These are phyloP conservation scores for Tuber borchii DNA, from an alignment of 495 filamentous ascomycete species.

Conservation along the genomic window DNA sequence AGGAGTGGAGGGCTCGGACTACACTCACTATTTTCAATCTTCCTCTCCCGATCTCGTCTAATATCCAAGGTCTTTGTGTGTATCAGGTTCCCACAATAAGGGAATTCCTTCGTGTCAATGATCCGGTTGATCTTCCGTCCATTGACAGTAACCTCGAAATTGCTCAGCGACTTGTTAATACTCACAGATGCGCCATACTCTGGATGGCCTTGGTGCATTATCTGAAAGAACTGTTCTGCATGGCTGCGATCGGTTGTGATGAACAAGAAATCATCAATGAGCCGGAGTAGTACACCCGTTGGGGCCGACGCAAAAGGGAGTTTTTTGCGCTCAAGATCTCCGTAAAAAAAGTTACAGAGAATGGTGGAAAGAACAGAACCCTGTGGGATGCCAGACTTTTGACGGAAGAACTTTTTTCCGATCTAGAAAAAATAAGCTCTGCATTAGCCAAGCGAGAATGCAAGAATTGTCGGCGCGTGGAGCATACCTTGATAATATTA, in stretches of 20 bases:
- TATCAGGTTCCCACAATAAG: constrained; percentile 79
- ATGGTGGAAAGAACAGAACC: constrained; percentile 79
- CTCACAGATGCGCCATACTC: constrained; percentile 76
- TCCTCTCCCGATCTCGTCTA: constrained; percentile 53
- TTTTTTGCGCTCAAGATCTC: constrained; percentile 64
- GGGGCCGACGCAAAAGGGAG: constrained; percentile 57
- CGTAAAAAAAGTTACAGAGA: constrained; percentile 93
- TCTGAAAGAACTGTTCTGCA: constrained; percentile 62
- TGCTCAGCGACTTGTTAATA: constrained; percentile 70
- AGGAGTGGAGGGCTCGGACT: constrained; percentile 7
- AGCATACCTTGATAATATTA: constrained; percentile 63
- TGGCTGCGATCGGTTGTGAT: constrained; percentile 62
- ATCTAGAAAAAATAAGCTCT: constrained; percentile 44
- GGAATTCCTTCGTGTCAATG: constrained; percentile 54
- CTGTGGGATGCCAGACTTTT: constrained; percentile 85
- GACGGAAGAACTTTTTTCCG: constrained; percentile 81
- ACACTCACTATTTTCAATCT: constrained; percentile 45
- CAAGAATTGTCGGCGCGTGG: not conserved
- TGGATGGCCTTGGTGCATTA: constrained; percentile 71
- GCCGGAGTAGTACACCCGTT: constrained; percentile 63
- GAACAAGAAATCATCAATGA: constrained; percentile 89
- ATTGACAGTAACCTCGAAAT: constrained; percentile 64
- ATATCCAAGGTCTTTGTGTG: constrained; percentile 72
- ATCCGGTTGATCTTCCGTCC: constrained; percentile 52
- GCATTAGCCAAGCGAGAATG: not conserved